Percentiles rank a stretch among this genome's conserved stretches.
These are phyloP conservation scores for Penicillium bovifimosum DNA, from an alignment of 495 filamentous ascomycete genomes.

Conservation along the genomic window DNA sequence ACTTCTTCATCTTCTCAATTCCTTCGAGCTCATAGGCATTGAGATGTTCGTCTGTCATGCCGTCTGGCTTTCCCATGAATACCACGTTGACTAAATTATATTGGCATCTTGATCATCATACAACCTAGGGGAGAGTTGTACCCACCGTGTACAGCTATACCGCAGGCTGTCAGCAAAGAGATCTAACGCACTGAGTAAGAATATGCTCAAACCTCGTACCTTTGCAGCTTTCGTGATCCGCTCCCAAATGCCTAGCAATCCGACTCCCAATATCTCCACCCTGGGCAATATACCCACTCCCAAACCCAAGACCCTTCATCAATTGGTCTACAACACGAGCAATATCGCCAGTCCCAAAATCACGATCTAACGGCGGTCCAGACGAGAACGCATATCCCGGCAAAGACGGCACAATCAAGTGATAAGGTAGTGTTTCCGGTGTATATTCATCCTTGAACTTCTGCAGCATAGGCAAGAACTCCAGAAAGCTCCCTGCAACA, in stretches of 20 bases:
- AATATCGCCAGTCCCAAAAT: slow-evolving; percentile 40
- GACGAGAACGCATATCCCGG: slow-evolving; percentile 60
- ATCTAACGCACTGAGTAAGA: not conserved
- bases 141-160: slow-evolving; percentile 33
- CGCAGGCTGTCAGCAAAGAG: not conserved
- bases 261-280: slow-evolving; percentile 62
- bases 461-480: slow-evolving; percentile 48
- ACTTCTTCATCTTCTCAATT: slow-evolving; percentile 28
- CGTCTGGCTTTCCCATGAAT: slow-evolving; percentile 52
- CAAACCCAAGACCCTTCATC: slow-evolving; percentile 57
- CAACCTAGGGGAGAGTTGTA: not conserved
- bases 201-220: slow-evolving; percentile 21
- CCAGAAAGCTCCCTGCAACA: slow-evolving; percentile 46
- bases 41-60: slow-evolving; percentile 45
- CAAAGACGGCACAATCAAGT: slow-evolving; percentile 60
- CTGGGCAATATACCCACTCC: slow-evolving; percentile 55
- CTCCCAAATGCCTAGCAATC: slow-evolving; percentile 41
- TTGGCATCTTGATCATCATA: not conserved
- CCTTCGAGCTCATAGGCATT: slow-evolving; percentile 32
- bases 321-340: slow-evolving; percentile 50
- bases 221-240: slow-evolving; percentile 39
- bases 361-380: slow-evolving; percentile 40
- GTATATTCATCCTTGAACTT: slow-evolving; percentile 47
- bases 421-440: slow-evolving; percentile 53
- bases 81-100: slow-evolving; percentile 27